Evolutionary conservation across 2,329 filamentous ascomycete species (phyloP).

Genomic region (Fusarium sublunatum): DNA sequence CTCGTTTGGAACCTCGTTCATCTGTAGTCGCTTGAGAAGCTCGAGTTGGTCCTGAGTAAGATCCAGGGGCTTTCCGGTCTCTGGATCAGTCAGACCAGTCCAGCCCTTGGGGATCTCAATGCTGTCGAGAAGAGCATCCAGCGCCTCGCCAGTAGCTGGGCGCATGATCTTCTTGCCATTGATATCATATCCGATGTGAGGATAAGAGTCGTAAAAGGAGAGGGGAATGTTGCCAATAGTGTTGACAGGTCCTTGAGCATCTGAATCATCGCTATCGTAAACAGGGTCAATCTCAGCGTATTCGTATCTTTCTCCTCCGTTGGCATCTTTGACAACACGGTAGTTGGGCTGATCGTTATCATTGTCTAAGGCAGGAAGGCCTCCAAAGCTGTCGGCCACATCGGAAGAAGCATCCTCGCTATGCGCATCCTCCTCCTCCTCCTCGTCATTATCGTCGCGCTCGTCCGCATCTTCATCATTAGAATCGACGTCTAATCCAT

Average conservation of each 20-base stretch:
- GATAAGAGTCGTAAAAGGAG: constrained; percentile 96
- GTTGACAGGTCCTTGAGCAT: constrained; percentile 81
- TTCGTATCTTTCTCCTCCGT: constrained; percentile 89
- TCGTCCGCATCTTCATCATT: constrained; percentile 7
- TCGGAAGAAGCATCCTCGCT: constrained; percentile 48
- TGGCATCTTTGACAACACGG: constrained; percentile 79
- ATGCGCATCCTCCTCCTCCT: constrained; percentile 42
- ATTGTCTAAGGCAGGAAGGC: constrained; percentile 49
- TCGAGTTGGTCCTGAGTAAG: constrained; percentile 89
- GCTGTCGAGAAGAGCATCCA: constrained; percentile 93
- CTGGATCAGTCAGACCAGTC: constrained; percentile 94
- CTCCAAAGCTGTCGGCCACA: constrained; percentile 50
- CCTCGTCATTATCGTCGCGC: constrained; percentile 52
- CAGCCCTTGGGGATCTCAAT: constrained; percentile 97
- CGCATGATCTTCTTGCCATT: constrained; percentile 98
- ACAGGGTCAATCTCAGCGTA: constrained; percentile 94
- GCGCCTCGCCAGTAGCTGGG: constrained; percentile 89
- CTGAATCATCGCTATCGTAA: constrained; percentile 96
- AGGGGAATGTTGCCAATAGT: constrained; percentile 96
- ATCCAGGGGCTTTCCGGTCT: constrained; percentile 91
- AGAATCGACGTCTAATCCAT: constrained; percentile 49
- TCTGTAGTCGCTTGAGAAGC: constrained; percentile 86
- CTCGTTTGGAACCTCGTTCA: constrained; percentile 87
- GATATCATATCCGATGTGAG: constrained; percentile 98
- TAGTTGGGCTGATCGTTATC: constrained; percentile 60